Conservation (phyloP, 495 filamentous ascomycete genomes). For the Penicillium dipodomyicola region DNA sequence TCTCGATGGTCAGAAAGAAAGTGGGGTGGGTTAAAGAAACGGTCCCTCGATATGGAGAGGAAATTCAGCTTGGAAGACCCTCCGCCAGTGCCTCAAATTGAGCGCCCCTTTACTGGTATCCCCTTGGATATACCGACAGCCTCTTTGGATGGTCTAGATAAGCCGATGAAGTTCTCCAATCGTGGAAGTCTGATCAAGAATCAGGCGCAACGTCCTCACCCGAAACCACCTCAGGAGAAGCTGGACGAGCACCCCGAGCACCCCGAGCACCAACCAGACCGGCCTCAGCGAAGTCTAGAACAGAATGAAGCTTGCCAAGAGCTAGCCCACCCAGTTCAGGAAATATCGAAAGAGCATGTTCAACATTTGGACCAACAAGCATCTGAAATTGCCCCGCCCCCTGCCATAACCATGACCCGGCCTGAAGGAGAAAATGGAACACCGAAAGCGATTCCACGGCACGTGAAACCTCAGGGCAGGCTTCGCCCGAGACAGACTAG, state of each 20-base stretch:
- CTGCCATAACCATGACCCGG: constrained; percentile 11
- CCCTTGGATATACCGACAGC: constrained; percentile 55
- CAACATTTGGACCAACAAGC: constrained; percentile 7
- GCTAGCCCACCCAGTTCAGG: background rate
- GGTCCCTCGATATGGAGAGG: constrained; percentile 38
- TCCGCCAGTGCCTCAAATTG: constrained; percentile 37
- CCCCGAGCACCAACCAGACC: constrained; percentile 17
- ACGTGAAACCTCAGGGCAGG: constrained; percentile 31
- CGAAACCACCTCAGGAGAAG: constrained; percentile 3
- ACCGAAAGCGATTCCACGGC: constrained; percentile 42
- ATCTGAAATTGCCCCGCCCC: constrained; percentile 1
- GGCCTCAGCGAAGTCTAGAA: constrained; percentile 5
- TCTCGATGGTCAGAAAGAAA: constrained; percentile 48
- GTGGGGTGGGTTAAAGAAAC: constrained; percentile 41
- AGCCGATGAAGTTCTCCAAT: constrained; percentile 57
- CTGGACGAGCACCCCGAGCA: constrained; percentile 17
- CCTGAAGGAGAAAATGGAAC: constrained; percentile 26
- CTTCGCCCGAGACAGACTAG: constrained; percentile 38
- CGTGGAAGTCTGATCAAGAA: constrained; percentile 48
- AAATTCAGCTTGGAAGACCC: constrained; percentile 26
- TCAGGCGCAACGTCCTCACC: constrained; percentile 23
- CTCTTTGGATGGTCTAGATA: constrained; percentile 51
- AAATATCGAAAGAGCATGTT: constrained; percentile 3
- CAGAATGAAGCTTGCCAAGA: background rate
- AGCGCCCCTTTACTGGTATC: constrained; percentile 52